These are phyloP conservation scores for Mycena pura DNA, from an alignment of 768 basidiomycete genomes.

Conservation along the genomic window DNA sequence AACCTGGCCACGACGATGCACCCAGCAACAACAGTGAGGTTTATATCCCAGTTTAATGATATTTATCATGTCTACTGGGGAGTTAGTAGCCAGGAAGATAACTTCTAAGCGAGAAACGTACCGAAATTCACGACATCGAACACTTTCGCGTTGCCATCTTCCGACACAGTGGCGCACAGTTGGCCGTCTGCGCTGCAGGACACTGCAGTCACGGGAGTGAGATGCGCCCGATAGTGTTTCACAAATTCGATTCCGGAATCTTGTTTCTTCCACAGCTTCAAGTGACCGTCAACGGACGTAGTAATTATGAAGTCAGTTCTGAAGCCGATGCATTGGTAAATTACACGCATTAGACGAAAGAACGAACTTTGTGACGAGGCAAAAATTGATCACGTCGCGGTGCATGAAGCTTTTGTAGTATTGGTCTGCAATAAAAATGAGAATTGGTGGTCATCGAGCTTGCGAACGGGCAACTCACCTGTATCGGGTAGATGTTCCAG, in stretches of 20 bases:
- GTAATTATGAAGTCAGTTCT: constrained; percentile 96
- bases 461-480: not conserved
- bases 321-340: not conserved
- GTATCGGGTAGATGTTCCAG: constrained; percentile 90
- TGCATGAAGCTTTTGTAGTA: constrained; percentile 99
- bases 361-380: constrained; percentile 84
- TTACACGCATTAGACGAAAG: not conserved
- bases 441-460: not conserved
- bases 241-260: constrained; percentile 96
- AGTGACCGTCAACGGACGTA: constrained; percentile 91
- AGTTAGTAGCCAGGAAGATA: not conserved
- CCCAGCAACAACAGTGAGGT: constrained; percentile 94
- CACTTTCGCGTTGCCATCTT: constrained; percentile 91
- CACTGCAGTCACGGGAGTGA: constrained; percentile 77
- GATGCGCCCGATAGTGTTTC: constrained; percentile 95
- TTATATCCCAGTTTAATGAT: constrained; percentile 89
- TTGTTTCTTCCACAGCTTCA: constrained; percentile 99
- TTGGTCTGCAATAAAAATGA: constrained; percentile 67
- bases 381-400: constrained; percentile 88
- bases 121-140: constrained; percentile 99
- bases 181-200: constrained; percentile 92
- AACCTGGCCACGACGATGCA: constrained; percentile 87
- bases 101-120: constrained; percentile 44
- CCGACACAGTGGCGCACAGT: constrained; percentile 89
- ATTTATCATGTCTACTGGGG: constrained; percentile 91